These are phyloP conservation scores for Boletus eberwhitei DNA, from an alignment of 768 basidiomycete genomes.

Conservation along the genomic window DNA sequence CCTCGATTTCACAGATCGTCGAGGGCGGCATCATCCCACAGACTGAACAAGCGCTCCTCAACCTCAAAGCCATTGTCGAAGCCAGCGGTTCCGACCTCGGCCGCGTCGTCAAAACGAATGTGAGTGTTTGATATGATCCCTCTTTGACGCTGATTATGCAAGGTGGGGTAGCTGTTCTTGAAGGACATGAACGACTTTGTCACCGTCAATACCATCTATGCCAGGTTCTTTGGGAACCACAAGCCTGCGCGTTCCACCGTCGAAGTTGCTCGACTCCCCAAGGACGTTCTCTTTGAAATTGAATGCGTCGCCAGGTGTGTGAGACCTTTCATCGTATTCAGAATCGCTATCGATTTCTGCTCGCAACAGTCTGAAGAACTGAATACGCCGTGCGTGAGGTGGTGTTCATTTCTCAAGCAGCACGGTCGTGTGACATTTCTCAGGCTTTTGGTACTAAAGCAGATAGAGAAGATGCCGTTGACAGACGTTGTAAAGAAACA, in stretches of 20 bases:
- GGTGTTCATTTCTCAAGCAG: not conserved
- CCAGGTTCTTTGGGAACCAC: constrained; percentile 81
- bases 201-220: constrained; percentile 78
- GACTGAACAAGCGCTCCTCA: constrained; percentile 79
- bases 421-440: not conserved
- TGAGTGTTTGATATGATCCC: constrained; percentile 36
- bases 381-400: not conserved
- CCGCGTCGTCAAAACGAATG: constrained; percentile 90
- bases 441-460: not conserved
- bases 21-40: constrained; percentile 35
- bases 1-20: constrained; percentile 51
- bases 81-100: constrained; percentile 75
- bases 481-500: not conserved
- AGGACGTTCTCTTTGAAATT: constrained; percentile 89
- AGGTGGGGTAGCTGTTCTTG: constrained; percentile 71
- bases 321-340: not conserved
- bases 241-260: constrained; percentile 93
- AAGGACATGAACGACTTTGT: constrained; percentile 91
- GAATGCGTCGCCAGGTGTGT: constrained; percentile 80
- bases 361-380: constrained; percentile 20
- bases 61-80: constrained; percentile 79
- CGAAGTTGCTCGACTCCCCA: constrained; percentile 85
- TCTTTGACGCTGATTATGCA: not conserved
- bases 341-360: not conserved
- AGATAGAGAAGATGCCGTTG: not conserved